These are phyloP conservation scores for Adansonia gregorii DNA, from an alignment of 441 rosid genomes.

Conservation along the genomic window DNA sequence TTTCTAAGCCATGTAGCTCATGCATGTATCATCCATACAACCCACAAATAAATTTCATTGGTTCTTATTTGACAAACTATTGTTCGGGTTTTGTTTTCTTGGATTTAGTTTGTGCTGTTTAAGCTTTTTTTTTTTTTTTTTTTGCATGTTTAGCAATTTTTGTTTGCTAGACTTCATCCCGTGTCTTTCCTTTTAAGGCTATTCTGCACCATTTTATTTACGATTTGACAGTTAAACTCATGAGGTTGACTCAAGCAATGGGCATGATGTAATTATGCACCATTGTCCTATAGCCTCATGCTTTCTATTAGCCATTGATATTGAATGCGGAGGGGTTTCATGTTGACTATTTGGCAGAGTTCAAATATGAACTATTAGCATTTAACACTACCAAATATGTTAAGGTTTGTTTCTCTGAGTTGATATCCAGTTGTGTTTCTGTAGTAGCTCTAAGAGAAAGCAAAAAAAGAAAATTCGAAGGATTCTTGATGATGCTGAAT, in stretches of 20 bases:
- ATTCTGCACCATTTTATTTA: background rate
- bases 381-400: slow-evolving; percentile 5
- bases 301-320: slow-evolving; percentile 5
- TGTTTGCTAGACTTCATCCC: background rate
- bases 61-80: background rate
- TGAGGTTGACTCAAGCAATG: slow-evolving; percentile 1
- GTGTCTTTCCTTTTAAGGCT: background rate
- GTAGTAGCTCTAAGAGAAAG: slow-evolving; percentile 67
- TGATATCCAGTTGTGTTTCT: slow-evolving; percentile 36
- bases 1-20: slow-evolving; percentile 15
- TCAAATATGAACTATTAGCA: slow-evolving; percentile 15
- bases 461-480: slow-evolving; percentile 86
- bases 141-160: slow-evolving; percentile 1
- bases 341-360: slow-evolving; percentile 1
- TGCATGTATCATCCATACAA: background rate
- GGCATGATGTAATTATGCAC: slow-evolving; percentile 1
- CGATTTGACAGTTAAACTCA: background rate
- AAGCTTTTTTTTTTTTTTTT: background rate
- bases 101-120: slow-evolving; percentile 11
- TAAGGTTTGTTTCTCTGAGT: slow-evolving; percentile 30
- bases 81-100: background rate
- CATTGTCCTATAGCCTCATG: slow-evolving; percentile 5
- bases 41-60: background rate
- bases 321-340: background rate
- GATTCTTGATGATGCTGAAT: slow-evolving; percentile 97